Evolutionary conservation across 2,329 filamentous ascomycete genomes (phyloP), one percentile per base, ranked within the genome.

Genomic region (Claviceps sorghi): DNA sequence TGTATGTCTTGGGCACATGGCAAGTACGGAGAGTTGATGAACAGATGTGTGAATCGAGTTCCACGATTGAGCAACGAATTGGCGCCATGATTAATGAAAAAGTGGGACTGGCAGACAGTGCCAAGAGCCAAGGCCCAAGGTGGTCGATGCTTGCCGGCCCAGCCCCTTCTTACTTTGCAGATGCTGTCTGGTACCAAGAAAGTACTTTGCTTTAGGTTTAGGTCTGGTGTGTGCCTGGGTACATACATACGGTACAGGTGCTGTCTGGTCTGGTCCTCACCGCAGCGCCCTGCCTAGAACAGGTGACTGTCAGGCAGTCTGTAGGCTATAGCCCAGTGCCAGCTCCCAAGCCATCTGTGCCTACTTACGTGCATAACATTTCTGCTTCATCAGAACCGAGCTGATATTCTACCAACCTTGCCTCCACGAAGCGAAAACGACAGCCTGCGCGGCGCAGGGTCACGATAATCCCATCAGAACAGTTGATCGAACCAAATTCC

Each of bases 201-300:
- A n/a, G n/a, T n/a, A n/a, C n/a, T n/a, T n/a, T n/a, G n/a, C n/a
- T n/a, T n/a, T n/a, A n/a, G n/a, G n/a, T n/a, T n/a, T n/a, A n/a
- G n/a, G n/a, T n/a, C n/a, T n/a, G n/a, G n/a, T n/a, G n/a, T n/a
- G n/a, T n/a, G n/a, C n/a, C n/a, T n/a, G n/a, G n/a, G 40, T 22
- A 43, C 10, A 10, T 43, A 43, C 17, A 26, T 5, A 26, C 9
- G 13, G 21, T 44, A 44, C 7, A 10, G 5, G 36, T 38, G 26
- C n/a, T n/a, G n/a, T n/a, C n/a, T n/a, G n/a, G n/a, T n/a, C n/a
- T n/a, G n/a, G n/a, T n/a, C n/a, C 42, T 44, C 29, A 32, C 43
- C 17, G 36, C 9, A 36, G 53, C 65, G 61, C 67, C 68, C 67
- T 56, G 55, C 67, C 65, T 46, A 60, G 63, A 63, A 50, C 56